phyloP scores from a whole-genome alignment of 202 grass and related monocot genomes.

The Zoysia matrella region DNA sequence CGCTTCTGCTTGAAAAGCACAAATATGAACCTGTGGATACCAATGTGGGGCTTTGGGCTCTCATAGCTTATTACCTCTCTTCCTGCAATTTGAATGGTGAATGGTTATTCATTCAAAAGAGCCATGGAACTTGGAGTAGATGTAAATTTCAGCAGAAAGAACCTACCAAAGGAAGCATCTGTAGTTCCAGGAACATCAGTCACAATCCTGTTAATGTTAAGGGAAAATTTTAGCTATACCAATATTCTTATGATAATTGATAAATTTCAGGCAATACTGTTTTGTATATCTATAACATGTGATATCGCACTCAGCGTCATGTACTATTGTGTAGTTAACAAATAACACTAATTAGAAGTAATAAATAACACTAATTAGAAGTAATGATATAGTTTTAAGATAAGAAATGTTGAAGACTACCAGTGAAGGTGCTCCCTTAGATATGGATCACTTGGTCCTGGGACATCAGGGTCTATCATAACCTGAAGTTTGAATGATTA shows the following conservation, averaged over 20 bases:
- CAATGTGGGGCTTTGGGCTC: conserved; percentile 81
- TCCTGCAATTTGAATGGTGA: conserved; percentile 44
- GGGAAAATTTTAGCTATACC: conserved; percentile 14
- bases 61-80: conserved; percentile 73
- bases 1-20: conserved; percentile 89
- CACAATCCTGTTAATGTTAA: conserved; percentile 72
- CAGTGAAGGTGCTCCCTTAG: conserved; percentile 87
- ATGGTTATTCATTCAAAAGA: conserved; percentile 12
- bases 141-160: conserved; percentile 15
- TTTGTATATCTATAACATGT: conserved; percentile 20
- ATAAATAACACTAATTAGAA: background rate
- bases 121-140: conserved; percentile 18
- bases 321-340: conserved; percentile 15
- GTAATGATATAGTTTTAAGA: background rate
- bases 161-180: conserved; percentile 66
- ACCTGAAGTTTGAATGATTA: conserved; percentile 56
- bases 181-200: conserved; percentile 43
- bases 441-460: conserved; percentile 90
- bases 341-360: background rate
- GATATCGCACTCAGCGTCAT: conserved; percentile 14
- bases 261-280: background rate
- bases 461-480: conserved; percentile 91
- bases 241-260: background rate
- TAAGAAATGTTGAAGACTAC: conserved; percentile 51
- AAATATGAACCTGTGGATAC: conserved; percentile 95